Conservation (phyloP, 352 stramenopile genomes). For the Globisporangium echinulatum region DNA sequence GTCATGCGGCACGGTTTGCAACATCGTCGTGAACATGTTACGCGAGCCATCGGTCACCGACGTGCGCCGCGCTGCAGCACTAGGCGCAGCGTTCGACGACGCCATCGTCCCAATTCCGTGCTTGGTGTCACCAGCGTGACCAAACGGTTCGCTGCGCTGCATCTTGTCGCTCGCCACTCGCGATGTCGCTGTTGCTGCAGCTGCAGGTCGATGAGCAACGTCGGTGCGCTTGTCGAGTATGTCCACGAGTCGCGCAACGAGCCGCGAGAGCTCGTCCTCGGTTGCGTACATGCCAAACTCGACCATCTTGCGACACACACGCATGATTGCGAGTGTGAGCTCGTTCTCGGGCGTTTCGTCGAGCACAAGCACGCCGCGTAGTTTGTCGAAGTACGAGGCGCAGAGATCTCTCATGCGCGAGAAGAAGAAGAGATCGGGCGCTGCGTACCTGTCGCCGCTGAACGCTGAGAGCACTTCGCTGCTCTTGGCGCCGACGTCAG, state of each 20-base stretch:
- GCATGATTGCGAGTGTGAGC: conserved; percentile 45
- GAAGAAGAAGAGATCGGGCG: conserved; percentile 44
- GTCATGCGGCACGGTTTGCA: conserved; percentile 11
- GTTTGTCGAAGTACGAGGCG: conserved; percentile 31
- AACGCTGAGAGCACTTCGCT: conserved; percentile 25
- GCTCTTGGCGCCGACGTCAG: conserved; percentile 28
- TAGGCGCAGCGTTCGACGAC: neutral
- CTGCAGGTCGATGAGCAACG: conserved; percentile 5
- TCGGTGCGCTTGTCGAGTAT: conserved; percentile 48
- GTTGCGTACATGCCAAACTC: conserved; percentile 62
- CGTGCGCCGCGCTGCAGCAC: neutral
- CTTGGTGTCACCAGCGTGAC: neutral
- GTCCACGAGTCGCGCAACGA: conserved; percentile 23
- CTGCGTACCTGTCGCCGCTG: conserved; percentile 25
- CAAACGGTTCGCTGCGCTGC: neutral
- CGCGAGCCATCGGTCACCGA: conserved; percentile 17
- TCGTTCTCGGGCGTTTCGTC: conserved; percentile 60
- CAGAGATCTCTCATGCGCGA: conserved; percentile 37
- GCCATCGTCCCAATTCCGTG: no score
- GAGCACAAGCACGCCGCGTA: conserved; percentile 38
- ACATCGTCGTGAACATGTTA: conserved; percentile 25
- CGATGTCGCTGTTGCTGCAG: neutral
- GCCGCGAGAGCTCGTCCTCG: conserved; percentile 27
- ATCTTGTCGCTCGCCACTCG: neutral
- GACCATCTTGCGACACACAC: conserved; percentile 47